A percentile compares a stretch with the other conserved stretches of the same genome.
Conservation (phyloP, 2,329 filamentous ascomycete genomes). For the Alternaria sp. region DNA sequence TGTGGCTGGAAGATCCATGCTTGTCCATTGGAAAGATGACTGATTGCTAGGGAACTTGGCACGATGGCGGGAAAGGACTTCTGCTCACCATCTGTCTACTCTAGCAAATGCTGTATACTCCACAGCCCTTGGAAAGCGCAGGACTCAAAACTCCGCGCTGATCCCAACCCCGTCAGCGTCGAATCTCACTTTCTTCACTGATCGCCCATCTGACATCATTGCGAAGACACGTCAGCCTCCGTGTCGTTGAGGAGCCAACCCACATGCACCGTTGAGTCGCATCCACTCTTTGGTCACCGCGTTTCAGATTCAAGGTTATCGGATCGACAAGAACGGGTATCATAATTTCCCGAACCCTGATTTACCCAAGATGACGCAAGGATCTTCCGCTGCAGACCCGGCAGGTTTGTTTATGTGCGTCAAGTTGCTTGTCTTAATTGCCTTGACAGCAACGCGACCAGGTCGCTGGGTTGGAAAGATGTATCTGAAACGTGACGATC, state of each 20-base stretch:
- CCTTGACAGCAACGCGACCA: not conserved
- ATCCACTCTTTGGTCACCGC: not conserved
- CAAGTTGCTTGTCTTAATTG: not conserved
- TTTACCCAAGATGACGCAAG: not conserved
- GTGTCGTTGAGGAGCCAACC: not conserved
- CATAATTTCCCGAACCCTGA: conserved; percentile 3
- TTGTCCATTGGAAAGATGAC: not conserved
- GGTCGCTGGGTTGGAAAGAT: not conserved
- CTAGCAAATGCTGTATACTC: not conserved
- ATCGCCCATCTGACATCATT: not conserved
- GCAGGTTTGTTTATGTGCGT: not conserved
- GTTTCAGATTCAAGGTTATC: conserved; percentile 10
- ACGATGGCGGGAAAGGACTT: not conserved
- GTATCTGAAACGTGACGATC: conserved; percentile 10
- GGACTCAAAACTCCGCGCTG: not conserved
- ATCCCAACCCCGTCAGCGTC: not conserved
- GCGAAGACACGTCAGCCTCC: not conserved
- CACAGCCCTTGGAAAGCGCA: not conserved
- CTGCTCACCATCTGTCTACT: not conserved
- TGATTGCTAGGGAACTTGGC: not conserved
- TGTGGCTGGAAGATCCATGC: not conserved
- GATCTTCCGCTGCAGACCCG: not conserved
- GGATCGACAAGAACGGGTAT: conserved; percentile 10
- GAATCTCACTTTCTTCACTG: not conserved
- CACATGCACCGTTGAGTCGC: not conserved